Base-by-base conservation (phyloP, 306 rosid genomes). In the Cucurbita pepo region DNA sequence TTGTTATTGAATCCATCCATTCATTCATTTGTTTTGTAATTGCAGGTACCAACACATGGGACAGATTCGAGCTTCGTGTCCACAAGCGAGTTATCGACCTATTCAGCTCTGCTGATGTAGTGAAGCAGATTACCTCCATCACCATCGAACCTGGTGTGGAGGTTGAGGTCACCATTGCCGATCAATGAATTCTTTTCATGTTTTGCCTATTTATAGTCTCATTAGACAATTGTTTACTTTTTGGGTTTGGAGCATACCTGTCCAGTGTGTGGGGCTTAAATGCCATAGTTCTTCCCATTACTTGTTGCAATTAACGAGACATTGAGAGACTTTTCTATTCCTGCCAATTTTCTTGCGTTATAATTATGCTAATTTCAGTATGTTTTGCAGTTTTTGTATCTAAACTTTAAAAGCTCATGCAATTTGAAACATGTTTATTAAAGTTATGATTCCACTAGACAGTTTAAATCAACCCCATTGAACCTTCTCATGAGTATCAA, bases 91-190 rank as follows among this genome's bases (percentile, higher is more conserved):
- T 92, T 18, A 92, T 92, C 0, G 96, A 92, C 64, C 92, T 92
- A 37, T 92, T 86, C 85, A 92, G 97, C 83, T 92, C 97, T 30
- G 90, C 97, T 0, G 96, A 90, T 76, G 97, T 92, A 9, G 97
- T 92, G 25, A 90, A 92, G 88, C 97, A 92, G 85, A 90, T 92
- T 63, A 92, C 97, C 58, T 92, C 96, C 13, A 92, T 92, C 45
- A 90, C 96, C 3, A 92, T 92, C 70, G 97, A 92, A 81, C 97
- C 97, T 6, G 96, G 97, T 73, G 97, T 92, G 0, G 97, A 92
- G 76, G 97, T 92, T 36, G 97, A 92, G 84, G 97, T 92, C 1
- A 92, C 97, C 41, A 92, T 92, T 41, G 97, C 97, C 0, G 97
- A 92, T 67, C 72, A 67, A 67, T 67, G 72, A 67, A 15, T 47